Base-by-base conservation (phyloP, 106 monocot genomes). In the Dendrobium chrysotoxum region DNA sequence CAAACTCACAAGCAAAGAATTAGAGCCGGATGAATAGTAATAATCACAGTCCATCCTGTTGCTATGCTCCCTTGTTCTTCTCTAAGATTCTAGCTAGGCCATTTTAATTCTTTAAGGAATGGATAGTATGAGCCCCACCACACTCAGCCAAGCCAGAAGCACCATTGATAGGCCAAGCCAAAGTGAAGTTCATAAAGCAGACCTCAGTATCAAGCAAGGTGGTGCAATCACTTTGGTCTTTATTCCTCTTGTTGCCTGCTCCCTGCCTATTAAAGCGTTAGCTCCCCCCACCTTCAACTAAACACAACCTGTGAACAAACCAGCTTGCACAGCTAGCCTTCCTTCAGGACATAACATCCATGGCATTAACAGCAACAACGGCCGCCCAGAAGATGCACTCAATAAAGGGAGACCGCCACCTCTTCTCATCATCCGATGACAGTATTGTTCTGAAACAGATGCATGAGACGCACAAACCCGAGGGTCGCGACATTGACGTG, bases 401-500 rank as follows among this genome's bases (percentile, higher is more conserved):
- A 47, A 76, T 85, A 31, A 87, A 79, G 80, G 80, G 84, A 40
- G 90, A 95, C 35, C 88, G 95, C 40, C 90, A 88, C 79, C 76
- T 88, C 42, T 90, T 92, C 84, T 81, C 92, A 0, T 78, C 90
- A 2, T 92, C 95, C 0, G 92, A 95, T 28, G 92, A 95, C 41
- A 84, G 46, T 38, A 38, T 57, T 0, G 80, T 95, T 5, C 82
- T 92, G 90, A 95, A 89, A 81, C 92, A 95, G 81, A 86, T 95
- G 53, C 75, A 82, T 10, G 87, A 84, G 6, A 95, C 92, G 3
- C 95, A 95, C 65, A 21, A 83, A 35, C 95, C 95, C 2, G 92
- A 95, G 35, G 92, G 92, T 1, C 90, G 90, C 1, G 87, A 92
- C 0, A 20, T 92, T 28, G 86, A 95, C n/a, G 85, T 66, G 67